phyloP scores from a whole-genome alignment of 257 asterid genomes.

The Eustoma russellianum region DNA sequence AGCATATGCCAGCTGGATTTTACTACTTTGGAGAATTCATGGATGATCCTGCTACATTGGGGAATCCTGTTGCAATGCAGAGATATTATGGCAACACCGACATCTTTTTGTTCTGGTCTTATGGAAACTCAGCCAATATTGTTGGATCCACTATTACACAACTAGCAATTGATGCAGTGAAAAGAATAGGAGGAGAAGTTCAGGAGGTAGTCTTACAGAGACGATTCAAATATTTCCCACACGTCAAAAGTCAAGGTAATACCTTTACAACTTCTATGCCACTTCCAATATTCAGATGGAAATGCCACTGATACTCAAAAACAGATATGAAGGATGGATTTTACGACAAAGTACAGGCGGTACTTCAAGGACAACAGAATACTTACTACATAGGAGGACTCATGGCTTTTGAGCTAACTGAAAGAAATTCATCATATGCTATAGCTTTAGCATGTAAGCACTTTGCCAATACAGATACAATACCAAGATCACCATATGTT shows the following conservation, averaged over 20 bases:
- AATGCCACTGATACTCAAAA: constrained; percentile 6
- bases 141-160: constrained; percentile 38
- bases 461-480: constrained; percentile 42
- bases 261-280: constrained; percentile 1
- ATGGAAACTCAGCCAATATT: constrained; percentile 52
- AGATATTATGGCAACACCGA: constrained; percentile 50
- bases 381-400: constrained; percentile 79
- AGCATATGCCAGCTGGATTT: constrained; percentile 66
- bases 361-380: constrained; percentile 65
- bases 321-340: constrained; percentile 64
- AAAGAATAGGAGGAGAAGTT: constrained; percentile 65
- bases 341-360: constrained; percentile 49
- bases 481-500: constrained; percentile 54
- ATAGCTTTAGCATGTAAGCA: constrained; percentile 50
- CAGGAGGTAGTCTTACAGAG: constrained; percentile 39
- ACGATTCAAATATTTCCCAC: constrained; percentile 72
- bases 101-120: constrained; percentile 75
- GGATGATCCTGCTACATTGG: constrained; percentile 69
- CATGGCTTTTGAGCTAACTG: constrained; percentile 87
- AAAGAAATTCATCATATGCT: constrained; percentile 70
- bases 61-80: constrained; percentile 84
- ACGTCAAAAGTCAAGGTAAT: constrained; percentile 61
- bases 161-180: constrained; percentile 53
- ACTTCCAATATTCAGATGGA: background rate
- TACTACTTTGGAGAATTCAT: constrained; percentile 71